These are phyloP conservation scores for Protostelium mycophagum DNA, from an alignment of 78 protist genomes.

Conservation along the genomic window DNA sequence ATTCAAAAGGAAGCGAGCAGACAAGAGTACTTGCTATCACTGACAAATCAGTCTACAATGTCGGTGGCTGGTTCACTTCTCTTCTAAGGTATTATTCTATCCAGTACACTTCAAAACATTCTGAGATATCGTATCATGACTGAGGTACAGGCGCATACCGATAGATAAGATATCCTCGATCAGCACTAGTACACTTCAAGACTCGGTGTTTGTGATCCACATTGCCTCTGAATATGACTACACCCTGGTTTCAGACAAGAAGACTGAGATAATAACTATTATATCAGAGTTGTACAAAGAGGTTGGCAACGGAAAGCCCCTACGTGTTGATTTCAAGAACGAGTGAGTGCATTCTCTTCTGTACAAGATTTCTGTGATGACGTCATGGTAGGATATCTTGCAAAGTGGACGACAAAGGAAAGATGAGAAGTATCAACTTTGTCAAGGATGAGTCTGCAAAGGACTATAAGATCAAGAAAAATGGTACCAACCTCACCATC, in stretches of 20 bases:
- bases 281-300: constrained; percentile 30
- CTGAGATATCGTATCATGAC: constrained; percentile 30
- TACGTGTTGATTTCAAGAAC: constrained; percentile 8
- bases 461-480: constrained; percentile 61
- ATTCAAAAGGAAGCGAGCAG: constrained; percentile 53
- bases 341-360: neutral
- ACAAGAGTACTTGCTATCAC: constrained; percentile 67
- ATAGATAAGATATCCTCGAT: constrained; percentile 24
- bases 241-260: constrained; percentile 35
- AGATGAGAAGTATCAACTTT: constrained; percentile 31
- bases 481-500: constrained; percentile 33
- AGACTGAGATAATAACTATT: constrained; percentile 37
- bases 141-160: constrained; percentile 39
- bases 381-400: constrained; percentile 9
- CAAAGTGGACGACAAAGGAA: constrained; percentile 27
- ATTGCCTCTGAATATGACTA: constrained; percentile 17
- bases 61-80: constrained; percentile 24
- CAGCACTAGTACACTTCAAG: constrained; percentile 5
- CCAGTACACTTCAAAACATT: constrained; percentile 41
- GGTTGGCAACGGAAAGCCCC: constrained; percentile 19
- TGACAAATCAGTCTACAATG: constrained; percentile 44
- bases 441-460: constrained; percentile 50
- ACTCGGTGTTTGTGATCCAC: constrained; percentile 33
- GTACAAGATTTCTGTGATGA: neutral
- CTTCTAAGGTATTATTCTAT: neutral